Evolutionary conservation across 2,329 filamentous ascomycete species (phyloP).

Genomic region (Pseudocercospora ulei): DNA sequence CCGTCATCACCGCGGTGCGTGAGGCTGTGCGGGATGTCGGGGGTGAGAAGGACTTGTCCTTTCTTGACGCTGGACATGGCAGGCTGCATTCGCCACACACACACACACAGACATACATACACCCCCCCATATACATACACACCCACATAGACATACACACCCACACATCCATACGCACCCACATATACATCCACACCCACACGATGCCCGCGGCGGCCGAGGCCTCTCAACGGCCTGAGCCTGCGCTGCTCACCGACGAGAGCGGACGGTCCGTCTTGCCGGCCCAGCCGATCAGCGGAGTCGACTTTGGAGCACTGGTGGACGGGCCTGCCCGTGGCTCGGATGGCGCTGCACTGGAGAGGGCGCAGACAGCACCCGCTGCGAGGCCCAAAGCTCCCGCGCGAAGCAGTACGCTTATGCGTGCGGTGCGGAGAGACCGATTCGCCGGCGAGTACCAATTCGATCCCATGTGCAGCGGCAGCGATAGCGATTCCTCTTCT

Average conservation of each 20-base stretch:
- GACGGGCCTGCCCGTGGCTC: constrained; percentile 1
- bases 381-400: constrained; percentile 13
- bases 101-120: no score
- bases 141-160: no score
- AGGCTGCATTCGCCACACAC: no score
- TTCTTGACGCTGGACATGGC: no score
- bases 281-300: constrained; percentile 15
- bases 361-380: constrained; percentile 19
- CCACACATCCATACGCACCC: no score
- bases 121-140: no score
- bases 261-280: constrained; percentile 16
- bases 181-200: no score
- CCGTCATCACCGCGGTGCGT: not conserved
- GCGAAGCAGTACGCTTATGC: constrained; percentile 23
- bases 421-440: constrained; percentile 20
- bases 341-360: constrained; percentile 13
- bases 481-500: constrained; percentile 27
- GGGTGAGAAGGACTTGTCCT: not conserved
- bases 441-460: constrained; percentile 26
- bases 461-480: constrained; percentile 25
- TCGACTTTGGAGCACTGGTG: constrained; percentile 19
- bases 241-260: constrained; percentile 14
- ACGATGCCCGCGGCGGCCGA: no score
- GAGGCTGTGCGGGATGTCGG: not conserved
- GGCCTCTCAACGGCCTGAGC: constrained; percentile 3